Evolutionary conservation across 768 basidiomycete species (phyloP), one percentile per base, ranked within the genome.

Genomic region (Mycena capillaripes): DNA sequence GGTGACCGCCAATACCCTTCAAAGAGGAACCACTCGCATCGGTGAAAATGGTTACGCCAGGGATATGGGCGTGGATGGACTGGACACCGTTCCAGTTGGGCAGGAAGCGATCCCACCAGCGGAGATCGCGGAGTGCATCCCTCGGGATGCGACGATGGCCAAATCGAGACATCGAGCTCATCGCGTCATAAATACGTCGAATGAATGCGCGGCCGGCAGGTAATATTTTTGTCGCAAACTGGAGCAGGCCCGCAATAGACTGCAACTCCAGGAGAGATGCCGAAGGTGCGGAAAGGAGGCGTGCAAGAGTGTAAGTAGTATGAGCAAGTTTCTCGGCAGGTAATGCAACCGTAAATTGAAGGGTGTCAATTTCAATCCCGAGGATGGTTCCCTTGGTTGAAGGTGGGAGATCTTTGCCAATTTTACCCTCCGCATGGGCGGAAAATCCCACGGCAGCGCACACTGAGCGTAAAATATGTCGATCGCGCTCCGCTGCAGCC

Each of bases 31-130:
- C 64, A 44, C 64, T 66, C 5, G 64, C 40, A 25, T 66, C 64
- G 34, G 56, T 57, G 34, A 57, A 57, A 12, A 57, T 57, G 56
- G 56, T 57, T 36, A 57, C 21, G 34, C 64, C 64, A 23, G 64
- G 64, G 11, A 4, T 30, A 55, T 42, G 42, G 11, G 55, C 53
- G 9, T 38, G 38, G 17, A 55, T 6, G 4, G 50, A 32, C 21
- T 66, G 53, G 64, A 65, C 16, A 40, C 62, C 62, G 23, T 64
- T 64, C 62, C 62, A 64, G 50, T 25, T 53, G 9, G 50, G 64
- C 4, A 66, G 27, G 17, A 56, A 66, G 11, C 53, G 53, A 2
- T 34, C 19, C 62, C 62, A 64, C 62, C 62, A 64, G 62, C 17
- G 38, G 23, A 66, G 40, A 27, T 66, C 64, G 5, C 56, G 56